Evolutionary conservation across 208 protist genomes (phyloP).

Genomic region (Acanthamoeba culbertsoni): DNA sequence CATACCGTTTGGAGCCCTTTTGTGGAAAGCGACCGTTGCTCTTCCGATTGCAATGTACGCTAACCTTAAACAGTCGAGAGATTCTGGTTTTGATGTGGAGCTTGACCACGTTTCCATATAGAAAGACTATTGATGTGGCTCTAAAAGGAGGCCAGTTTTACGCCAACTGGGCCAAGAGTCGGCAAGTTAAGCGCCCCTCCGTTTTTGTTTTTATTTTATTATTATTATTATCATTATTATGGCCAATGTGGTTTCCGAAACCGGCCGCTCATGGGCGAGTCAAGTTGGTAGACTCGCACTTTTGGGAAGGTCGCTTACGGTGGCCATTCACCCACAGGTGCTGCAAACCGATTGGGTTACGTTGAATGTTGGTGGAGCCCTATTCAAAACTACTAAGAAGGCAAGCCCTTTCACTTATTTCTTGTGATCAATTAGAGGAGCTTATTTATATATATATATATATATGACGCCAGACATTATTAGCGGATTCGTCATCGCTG

Average conservation of each 20-base stretch:
- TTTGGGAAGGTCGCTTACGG: too few species aligned
- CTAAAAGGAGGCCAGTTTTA: neutral
- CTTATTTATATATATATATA: neutral
- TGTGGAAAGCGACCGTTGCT: neutral
- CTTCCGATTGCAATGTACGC: neutral
- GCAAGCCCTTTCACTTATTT: neutral
- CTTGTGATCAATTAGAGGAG: neutral
- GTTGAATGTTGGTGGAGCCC: neutral
- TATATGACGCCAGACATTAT: neutral
- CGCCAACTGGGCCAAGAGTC: neutral
- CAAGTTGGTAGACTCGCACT: neutral
- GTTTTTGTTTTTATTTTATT: neutral
- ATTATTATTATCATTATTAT: neutral
- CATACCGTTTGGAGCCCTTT: neutral
- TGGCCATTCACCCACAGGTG: neutral
- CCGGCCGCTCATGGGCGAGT: neutral
- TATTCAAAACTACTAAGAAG: conserved; percentile 29
- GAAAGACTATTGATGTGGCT: neutral
- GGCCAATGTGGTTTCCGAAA: neutral
- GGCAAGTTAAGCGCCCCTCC: neutral
- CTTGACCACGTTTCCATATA: neutral
- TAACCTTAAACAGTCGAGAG: neutral
- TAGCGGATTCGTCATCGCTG: neutral
- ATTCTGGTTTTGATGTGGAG: neutral
- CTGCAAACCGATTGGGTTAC: neutral